A percentile compares a stretch with the other conserved stretches of the same genome.
phyloP scores from a whole-genome alignment of 176 grass and related monocot genomes.

The Calamus simplicifolius region DNA sequence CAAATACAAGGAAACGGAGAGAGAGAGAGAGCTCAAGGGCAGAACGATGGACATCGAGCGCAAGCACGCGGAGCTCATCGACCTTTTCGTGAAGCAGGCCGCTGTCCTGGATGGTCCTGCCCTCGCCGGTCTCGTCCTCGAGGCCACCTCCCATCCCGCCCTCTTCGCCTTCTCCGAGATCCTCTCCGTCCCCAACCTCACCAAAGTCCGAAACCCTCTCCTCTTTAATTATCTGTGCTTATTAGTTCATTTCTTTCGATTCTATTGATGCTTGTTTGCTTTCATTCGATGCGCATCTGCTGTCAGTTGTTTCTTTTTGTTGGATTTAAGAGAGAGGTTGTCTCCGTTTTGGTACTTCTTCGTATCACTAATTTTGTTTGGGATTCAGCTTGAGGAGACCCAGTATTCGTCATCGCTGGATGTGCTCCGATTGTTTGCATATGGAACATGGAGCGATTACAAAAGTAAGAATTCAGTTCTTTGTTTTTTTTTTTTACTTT shows the following conservation, averaged over 20 bases:
- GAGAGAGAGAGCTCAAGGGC: not conserved
- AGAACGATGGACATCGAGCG: slow-evolving; percentile 74
- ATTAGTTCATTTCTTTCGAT: not conserved
- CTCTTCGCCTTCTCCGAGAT: slow-evolving; percentile 99
- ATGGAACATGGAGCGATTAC: slow-evolving; percentile 94
- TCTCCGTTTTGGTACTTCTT: no score
- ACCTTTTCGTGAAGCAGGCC: slow-evolving; percentile 71
- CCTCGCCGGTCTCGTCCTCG: slow-evolving; percentile 76
- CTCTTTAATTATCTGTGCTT: not conserved
- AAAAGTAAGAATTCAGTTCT: slow-evolving; percentile 54
- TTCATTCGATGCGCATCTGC: not conserved
- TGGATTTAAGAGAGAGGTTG: no score
- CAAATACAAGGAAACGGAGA: no score
- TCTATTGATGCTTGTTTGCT: not conserved
- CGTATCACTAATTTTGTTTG: no score
- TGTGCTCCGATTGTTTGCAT: slow-evolving; percentile 87
- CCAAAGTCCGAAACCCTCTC: slow-evolving; percentile 36
- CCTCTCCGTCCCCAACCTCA: slow-evolving; percentile 64
- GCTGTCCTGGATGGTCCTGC: slow-evolving; percentile 40
- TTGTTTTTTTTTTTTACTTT: not conserved
- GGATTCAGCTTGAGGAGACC: slow-evolving; percentile 56
- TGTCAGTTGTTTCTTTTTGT: not conserved
- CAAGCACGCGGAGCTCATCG: slow-evolving; percentile 86
- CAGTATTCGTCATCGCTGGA: slow-evolving; percentile 84
- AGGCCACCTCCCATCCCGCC: slow-evolving; percentile 85